A percentile compares a stretch with the other conserved stretches of the same genome.
Conservation (phyloP, 2,329 filamentous ascomycete genomes). For the Incumbomyces lentus region DNA sequence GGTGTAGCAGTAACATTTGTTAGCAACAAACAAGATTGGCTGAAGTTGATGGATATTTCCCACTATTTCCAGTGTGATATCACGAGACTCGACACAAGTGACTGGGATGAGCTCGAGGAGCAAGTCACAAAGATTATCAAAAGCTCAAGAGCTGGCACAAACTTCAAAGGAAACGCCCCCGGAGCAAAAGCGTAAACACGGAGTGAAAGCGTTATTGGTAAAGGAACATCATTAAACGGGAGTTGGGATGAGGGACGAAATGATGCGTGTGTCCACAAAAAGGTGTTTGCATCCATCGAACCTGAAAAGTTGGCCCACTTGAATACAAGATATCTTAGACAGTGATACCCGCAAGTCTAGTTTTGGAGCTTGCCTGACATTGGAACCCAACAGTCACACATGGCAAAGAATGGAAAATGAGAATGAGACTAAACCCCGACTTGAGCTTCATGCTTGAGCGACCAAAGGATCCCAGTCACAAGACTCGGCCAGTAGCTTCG, state of each 20-base stretch:
- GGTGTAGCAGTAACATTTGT: constrained; percentile 95
- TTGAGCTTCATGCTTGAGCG: too few relatives aligned
- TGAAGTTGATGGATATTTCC: constrained; percentile 69
- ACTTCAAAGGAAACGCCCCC: constrained; percentile 24
- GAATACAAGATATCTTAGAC: not conserved
- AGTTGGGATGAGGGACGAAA: too few relatives aligned
- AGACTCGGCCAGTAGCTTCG: constrained; percentile 28
- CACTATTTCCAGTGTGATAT: constrained; percentile 71
- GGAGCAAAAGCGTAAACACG: not conserved
- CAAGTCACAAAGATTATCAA: constrained; percentile 75
- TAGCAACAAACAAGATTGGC: constrained; percentile 71
- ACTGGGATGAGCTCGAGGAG: constrained; percentile 85
- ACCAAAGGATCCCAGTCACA: constrained; percentile 30
- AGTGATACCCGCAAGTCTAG: constrained; percentile 3
- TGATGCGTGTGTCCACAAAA: too few relatives aligned
- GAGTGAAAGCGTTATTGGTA: not conserved
- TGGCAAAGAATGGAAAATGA: too few relatives aligned
- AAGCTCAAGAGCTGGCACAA: constrained; percentile 33
- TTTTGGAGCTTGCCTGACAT: not conserved
- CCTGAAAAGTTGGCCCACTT: too few relatives aligned
- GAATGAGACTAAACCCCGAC: too few relatives aligned
- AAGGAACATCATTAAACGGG: too few relatives aligned
- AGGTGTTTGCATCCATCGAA: too few relatives aligned
- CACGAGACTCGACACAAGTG: constrained; percentile 67
- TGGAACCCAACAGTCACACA: too few relatives aligned